A percentile compares a stretch with the other conserved stretches of the same genome.
Evolutionary conservation across 2,329 filamentous ascomycete genomes (phyloP).

Genomic region (Aureobasidium uvarum): DNA sequence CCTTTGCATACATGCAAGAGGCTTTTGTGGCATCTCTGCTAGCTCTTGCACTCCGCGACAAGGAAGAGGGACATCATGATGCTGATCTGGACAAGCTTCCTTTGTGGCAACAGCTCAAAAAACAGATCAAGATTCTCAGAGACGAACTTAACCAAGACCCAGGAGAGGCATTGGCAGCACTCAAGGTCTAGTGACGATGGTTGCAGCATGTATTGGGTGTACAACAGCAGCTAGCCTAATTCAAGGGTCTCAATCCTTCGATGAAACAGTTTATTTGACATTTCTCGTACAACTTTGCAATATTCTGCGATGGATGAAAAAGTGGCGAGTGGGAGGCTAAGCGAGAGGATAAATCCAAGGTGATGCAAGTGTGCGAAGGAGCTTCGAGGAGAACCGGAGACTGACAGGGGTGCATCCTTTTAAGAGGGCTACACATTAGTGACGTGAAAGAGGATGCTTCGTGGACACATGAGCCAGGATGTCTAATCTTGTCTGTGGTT

Average conservation of each 20-base stretch:
- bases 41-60: slow-evolving; percentile 45
- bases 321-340: neutral
- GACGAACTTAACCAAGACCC: slow-evolving; percentile 52
- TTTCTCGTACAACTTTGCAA: neutral
- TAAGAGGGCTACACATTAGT: neutral
- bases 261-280: slow-evolving; percentile 1
- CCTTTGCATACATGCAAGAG: slow-evolving; percentile 67
- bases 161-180: slow-evolving; percentile 2
- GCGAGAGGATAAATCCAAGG: neutral
- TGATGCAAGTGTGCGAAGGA: neutral
- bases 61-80: slow-evolving; percentile 35
- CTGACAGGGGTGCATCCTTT: too few species aligned
- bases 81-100: slow-evolving; percentile 52
- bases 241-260: neutral
- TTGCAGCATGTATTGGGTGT: neutral
- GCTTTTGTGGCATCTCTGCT: slow-evolving; percentile 63
- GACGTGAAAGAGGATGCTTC: neutral
- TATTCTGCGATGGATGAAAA: neutral
- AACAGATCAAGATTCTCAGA: slow-evolving; percentile 60
- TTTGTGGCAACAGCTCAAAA: slow-evolving; percentile 63
- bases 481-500: neutral
- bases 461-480: neutral
- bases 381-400: neutral
- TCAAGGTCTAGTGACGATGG: neutral
- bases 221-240: neutral